These are phyloP conservation scores for Coemansia sp. DNA, from an alignment of 192 early-diverging fungal genomes.

Conservation along the genomic window DNA sequence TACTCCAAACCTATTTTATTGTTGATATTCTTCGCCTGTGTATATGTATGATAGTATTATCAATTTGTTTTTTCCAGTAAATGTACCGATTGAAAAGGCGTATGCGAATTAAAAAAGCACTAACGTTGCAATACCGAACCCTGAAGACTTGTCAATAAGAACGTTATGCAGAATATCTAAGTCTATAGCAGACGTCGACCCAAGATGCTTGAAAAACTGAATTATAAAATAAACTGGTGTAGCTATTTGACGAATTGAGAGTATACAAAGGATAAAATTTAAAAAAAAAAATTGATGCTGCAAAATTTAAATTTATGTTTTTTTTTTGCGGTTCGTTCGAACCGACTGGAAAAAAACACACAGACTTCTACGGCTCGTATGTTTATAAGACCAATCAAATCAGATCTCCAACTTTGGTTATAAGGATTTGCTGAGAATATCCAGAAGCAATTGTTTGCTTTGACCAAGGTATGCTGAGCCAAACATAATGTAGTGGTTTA, in stretches of 20 bases:
- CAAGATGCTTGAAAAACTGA: background rate
- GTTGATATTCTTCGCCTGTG: background rate
- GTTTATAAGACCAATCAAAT: too few relatives aligned
- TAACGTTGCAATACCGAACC: background rate
- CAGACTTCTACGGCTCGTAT: too few relatives aligned
- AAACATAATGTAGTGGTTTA: constrained; percentile 49
- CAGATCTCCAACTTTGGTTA: too few relatives aligned
- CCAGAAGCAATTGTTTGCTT: constrained; percentile 18
- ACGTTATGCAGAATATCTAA: background rate
- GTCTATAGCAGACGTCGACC: background rate
- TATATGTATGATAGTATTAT: background rate
- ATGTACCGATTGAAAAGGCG: background rate
- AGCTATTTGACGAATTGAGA: background rate
- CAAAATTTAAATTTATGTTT: too few relatives aligned
- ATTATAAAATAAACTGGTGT: background rate
- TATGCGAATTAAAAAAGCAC: background rate
- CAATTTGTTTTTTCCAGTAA: background rate
- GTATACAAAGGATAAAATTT: background rate
- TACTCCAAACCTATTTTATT: background rate
- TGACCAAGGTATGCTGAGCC: constrained; percentile 19
- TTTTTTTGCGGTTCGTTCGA: too few relatives aligned
- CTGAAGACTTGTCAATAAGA: background rate
- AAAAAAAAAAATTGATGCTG: too few relatives aligned
- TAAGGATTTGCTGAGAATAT: background rate
- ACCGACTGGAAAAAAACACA: too few relatives aligned